Evolutionary conservation across 768 basidiomycete species (phyloP).

Genomic region (Tylopilus felleus): DNA sequence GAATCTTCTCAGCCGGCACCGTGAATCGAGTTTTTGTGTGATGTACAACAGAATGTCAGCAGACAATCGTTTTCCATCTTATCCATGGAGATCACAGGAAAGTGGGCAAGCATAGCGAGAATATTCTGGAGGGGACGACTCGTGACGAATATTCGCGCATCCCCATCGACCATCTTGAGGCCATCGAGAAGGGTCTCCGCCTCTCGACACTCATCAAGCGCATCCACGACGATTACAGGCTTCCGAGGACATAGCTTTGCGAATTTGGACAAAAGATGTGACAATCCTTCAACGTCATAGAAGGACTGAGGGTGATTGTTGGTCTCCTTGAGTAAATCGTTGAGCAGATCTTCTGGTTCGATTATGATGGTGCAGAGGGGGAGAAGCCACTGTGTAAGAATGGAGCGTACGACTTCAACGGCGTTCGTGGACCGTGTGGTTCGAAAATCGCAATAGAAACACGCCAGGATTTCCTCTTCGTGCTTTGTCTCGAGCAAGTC

Average conservation of each 20-base stretch:
- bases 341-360: background rate
- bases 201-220: conserved; percentile 22
- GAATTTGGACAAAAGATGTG: background rate
- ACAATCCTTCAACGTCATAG: background rate
- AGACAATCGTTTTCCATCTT: background rate
- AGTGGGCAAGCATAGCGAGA: background rate
- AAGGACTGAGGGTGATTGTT: background rate
- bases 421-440: conserved; percentile 2
- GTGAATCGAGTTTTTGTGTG: conserved; percentile 6
- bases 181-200: conserved; percentile 7
- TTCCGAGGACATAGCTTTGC: background rate
- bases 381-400: conserved; percentile 15
- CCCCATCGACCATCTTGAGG: background rate
- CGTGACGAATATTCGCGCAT: conserved; percentile 7
- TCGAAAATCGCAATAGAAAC: conserved; percentile 27
- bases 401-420: conserved; percentile 15
- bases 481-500: background rate
- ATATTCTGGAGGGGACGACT: conserved; percentile 9
- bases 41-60: conserved; percentile 12
- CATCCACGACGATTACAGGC: conserved; percentile 18
- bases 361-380: background rate
- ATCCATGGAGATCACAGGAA: conserved; percentile 9
- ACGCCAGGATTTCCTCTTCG: background rate
- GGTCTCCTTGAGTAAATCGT: conserved; percentile 4
- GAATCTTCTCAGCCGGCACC: conserved; percentile 3